These are phyloP conservation scores for Umbelopsis sp. DNA, from an alignment of 371 early-diverging fungal species.

Conservation along the genomic window DNA sequence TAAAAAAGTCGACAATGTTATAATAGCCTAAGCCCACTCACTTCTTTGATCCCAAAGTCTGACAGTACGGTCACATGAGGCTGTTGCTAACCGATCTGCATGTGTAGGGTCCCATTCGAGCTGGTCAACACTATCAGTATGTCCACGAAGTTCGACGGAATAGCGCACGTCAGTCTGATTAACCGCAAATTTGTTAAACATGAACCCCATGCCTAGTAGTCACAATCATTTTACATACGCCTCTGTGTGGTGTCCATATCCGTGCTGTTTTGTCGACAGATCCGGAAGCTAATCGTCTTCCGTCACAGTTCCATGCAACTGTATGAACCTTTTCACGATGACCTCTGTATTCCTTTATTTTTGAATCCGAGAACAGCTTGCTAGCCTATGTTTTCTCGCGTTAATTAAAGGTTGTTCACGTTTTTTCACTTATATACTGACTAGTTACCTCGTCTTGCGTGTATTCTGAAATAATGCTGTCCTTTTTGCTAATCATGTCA, in stretches of 20 bases:
- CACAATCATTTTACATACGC: slow-evolving; percentile 36
- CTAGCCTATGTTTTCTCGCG: slow-evolving; percentile 7
- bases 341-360: slow-evolving; percentile 55
- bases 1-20: too few relatives aligned
- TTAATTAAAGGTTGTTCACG: not conserved
- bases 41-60: slow-evolving; percentile 88
- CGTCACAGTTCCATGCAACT: slow-evolving; percentile 71
- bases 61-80: slow-evolving; percentile 84
- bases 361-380: slow-evolving; percentile 24
- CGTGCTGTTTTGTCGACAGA: slow-evolving; percentile 73
- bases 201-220: not conserved
- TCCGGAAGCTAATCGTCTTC: slow-evolving; percentile 67
- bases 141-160: slow-evolving; percentile 76
- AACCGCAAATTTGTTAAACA: not conserved
- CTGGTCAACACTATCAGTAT: slow-evolving; percentile 85
- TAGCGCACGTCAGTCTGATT: slow-evolving; percentile 61
- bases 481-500: slow-evolving; percentile 8
- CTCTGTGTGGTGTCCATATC: slow-evolving; percentile 69
- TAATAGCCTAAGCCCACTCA: slow-evolving; percentile 32
- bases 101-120: slow-evolving; percentile 83
- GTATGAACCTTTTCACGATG: slow-evolving; percentile 68
- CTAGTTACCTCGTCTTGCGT: slow-evolving; percentile 8
- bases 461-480: not conserved
- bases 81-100: slow-evolving; percentile 78
- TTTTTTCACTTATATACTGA: not conserved